A percentile compares a stretch with the other conserved stretches of the same genome.
Evolutionary conservation across 2,329 filamentous ascomycete genomes (phyloP).

Genomic region (Diaporthe ilicicola): DNA sequence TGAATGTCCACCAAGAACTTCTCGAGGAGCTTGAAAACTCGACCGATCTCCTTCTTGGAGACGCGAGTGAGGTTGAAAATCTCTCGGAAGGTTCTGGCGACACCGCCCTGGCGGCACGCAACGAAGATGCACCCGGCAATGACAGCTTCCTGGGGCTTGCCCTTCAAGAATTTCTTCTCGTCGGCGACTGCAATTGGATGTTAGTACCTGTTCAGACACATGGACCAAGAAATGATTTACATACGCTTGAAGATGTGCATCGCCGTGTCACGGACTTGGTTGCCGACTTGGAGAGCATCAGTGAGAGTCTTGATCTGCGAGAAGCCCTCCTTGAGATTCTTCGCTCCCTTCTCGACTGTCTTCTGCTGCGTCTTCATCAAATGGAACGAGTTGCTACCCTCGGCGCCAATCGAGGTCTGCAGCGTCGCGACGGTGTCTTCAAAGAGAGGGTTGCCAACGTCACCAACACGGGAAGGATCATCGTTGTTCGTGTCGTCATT

Average conservation of each 20-base stretch:
- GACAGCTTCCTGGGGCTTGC: conserved; percentile 91
- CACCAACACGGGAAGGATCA: conserved; percentile 97
- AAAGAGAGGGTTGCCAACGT: conserved; percentile 87
- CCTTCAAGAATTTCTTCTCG: conserved; percentile 92
- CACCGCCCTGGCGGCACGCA: conserved; percentile 87
- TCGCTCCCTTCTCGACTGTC: conserved; percentile 44
- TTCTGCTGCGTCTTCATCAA: conserved; percentile 82
- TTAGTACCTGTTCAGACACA: neutral
- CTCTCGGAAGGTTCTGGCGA: conserved; percentile 91
- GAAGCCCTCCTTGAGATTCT: conserved; percentile 73
- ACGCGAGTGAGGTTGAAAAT: conserved; percentile 94
- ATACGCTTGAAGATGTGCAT: conserved; percentile 89
- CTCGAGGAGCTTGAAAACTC: conserved; percentile 93
- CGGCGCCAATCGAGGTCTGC: conserved; percentile 86
- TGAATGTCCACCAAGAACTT: conserved; percentile 83
- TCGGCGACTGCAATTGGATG: conserved; percentile 66
- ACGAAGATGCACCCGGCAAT: conserved; percentile 98
- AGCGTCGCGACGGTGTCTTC: conserved; percentile 77
- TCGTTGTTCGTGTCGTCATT: conserved; percentile 98
- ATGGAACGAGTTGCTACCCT: conserved; percentile 75
- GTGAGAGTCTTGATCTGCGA: conserved; percentile 89
- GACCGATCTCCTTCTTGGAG: conserved; percentile 95
- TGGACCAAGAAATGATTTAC: neutral
- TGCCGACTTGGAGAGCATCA: conserved; percentile 83
- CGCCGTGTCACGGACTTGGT: conserved; percentile 84